These are phyloP conservation scores for Bruguiera parviflora DNA, from an alignment of 345 rosid species.

Conservation along the genomic window DNA sequence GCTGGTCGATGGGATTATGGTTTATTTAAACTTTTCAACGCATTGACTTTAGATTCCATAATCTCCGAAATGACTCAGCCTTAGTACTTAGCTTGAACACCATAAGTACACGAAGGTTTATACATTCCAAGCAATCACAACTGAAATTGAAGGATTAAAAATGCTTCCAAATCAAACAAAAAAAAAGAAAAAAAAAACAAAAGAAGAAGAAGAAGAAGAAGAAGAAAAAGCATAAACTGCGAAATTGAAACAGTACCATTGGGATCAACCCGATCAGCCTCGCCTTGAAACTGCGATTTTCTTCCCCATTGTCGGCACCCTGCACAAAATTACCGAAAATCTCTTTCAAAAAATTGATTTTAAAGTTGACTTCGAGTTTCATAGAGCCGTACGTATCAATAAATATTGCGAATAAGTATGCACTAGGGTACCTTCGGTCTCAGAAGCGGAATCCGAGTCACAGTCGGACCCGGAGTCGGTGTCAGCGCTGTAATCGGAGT, in stretches of 20 bases:
- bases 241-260: constrained; percentile 30
- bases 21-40: too few species aligned
- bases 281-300: constrained; percentile 29
- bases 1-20: too few species aligned
- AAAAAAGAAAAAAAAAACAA: neutral
- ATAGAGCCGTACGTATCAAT: neutral
- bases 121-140: neutral
- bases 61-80: neutral
- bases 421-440: constrained; percentile 37
- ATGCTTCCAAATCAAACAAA: neutral
- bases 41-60: neutral
- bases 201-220: too few species aligned
- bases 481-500: constrained; percentile 82
- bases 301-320: constrained; percentile 17
- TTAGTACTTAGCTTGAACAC: neutral
- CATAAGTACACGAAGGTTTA: neutral
- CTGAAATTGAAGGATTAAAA: neutral
- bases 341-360: too few species aligned
- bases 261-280: constrained; percentile 35
- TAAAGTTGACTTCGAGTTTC: too few species aligned
- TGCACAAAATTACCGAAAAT: constrained; percentile 10
- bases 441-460: constrained; percentile 40
- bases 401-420: too few species aligned
- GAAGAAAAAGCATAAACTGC: neutral
- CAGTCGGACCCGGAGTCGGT: constrained; percentile 31